Base-by-base conservation (phyloP, 176 grass and related monocot genomes). In the Musa itinerans region DNA sequence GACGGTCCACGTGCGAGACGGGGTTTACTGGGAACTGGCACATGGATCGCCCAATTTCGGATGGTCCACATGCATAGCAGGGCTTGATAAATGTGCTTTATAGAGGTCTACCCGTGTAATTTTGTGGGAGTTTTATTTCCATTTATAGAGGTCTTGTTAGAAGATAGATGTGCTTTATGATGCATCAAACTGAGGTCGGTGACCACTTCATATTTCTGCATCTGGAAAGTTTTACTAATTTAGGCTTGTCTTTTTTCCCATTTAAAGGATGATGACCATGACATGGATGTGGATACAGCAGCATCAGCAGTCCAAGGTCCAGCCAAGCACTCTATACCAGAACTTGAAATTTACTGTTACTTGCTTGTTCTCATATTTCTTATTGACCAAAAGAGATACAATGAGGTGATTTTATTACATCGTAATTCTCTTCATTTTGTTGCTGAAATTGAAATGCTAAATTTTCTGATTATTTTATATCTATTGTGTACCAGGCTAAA, bases 301-400 rank as follows among this genome's bases (percentile, higher is more conserved):
- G 62, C 69, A 80, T 78, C 78, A 82, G 7, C 52, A 4, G 52
- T 19, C 78, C 90, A 89, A 85, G 27, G 80, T 85, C 71, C 80
- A 50, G 74, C 68, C 48, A 98, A 97, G 52, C 87, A 88, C 74
- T 69, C 83, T 10, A 72, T 93, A 23, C 82, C 82, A 43, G 90
- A 97, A 74, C 83, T 89, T 82, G 86, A 97, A 85, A 90, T 90
- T 65, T 93, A 97, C 43, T 92, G 93, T 76, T 92, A 92, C 81
- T 76, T 96, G 71, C 82, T 92, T 63, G 87, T 97, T 63, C 69
- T 92, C 48, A 89, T 90, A 74, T 97, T 89, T 71, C 88, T 93
- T 34, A 83, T 97, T 72, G 78, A 92, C 61, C 63, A 86, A 64
- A 90, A 96, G 81, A 87, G 80, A 81, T 92, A 96, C 21, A 70